Evolutionary conservation across 257 asterid species (phyloP).

Genomic region (Nicotiana obtusifolia): DNA sequence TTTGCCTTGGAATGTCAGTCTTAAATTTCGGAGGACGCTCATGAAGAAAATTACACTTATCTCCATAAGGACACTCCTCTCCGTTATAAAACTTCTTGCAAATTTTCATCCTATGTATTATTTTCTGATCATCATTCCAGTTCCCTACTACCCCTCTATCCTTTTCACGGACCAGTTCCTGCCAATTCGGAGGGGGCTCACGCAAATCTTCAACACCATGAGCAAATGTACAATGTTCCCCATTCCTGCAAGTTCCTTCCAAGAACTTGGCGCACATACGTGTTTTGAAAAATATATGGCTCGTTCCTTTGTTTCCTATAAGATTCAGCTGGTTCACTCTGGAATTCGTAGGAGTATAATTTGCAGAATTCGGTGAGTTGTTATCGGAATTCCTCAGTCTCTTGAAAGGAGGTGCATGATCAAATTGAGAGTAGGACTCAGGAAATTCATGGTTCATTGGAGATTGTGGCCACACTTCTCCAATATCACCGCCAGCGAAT

Average conservation of each 20-base stretch:
- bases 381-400: slow-evolving; percentile 35
- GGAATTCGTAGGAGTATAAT: slow-evolving; percentile 21
- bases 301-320: slow-evolving; percentile 45
- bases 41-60: slow-evolving; percentile 68
- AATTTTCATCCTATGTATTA: slow-evolving; percentile 61
- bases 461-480: slow-evolving; percentile 36
- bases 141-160: slow-evolving; percentile 34
- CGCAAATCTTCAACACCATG: slow-evolving; percentile 66
- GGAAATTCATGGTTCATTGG: slow-evolving; percentile 24
- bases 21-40: slow-evolving; percentile 42
- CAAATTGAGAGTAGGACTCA: slow-evolving; percentile 29
- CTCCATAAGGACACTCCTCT: slow-evolving; percentile 89
- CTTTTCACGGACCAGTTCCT: slow-evolving; percentile 60
- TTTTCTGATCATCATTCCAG: slow-evolving; percentile 58
- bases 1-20: slow-evolving; percentile 36
- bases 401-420: slow-evolving; percentile 33
- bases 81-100: slow-evolving; percentile 76
- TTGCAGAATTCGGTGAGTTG: slow-evolving; percentile 21
- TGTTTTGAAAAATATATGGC: slow-evolving; percentile 77
- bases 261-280: slow-evolving; percentile 60
- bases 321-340: slow-evolving; percentile 30
- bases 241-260: slow-evolving; percentile 68
- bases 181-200: slow-evolving; percentile 84
- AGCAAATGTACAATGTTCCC: slow-evolving; percentile 73
- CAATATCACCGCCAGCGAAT: slow-evolving; percentile 31